phyloP scores from a whole-genome alignment of 345 rosid genomes.

The Eutrema yunnanense region DNA sequence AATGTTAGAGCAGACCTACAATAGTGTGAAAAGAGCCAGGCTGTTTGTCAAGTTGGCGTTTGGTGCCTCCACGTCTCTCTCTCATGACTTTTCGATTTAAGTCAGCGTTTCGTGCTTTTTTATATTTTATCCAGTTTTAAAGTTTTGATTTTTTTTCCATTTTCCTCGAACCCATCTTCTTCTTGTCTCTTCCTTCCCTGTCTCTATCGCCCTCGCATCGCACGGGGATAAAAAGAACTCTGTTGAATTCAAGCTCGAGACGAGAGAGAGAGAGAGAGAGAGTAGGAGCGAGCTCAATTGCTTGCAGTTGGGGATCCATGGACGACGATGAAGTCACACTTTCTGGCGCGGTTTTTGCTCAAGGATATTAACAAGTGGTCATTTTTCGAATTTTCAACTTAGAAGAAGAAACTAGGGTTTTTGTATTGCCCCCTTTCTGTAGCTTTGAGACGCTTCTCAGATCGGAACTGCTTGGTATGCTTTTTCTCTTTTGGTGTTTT shows the following conservation, averaged over 20 bases:
- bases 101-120: conserved; percentile 24
- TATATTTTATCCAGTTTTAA: not conserved
- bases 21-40: conserved; percentile 21
- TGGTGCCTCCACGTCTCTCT: conserved; percentile 32
- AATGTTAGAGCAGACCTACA: not conserved
- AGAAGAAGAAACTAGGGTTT: not conserved
- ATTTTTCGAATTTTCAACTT: not conserved
- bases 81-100: conserved; percentile 24
- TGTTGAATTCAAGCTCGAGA: conserved; percentile 9
- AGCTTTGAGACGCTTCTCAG: conserved; percentile 2
- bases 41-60: conserved; percentile 31
- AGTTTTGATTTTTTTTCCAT: not conserved
- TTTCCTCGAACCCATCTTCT: conserved; percentile 9
- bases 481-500: not conserved
- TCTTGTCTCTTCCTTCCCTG: not conserved
- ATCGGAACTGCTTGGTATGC: conserved; percentile 5
- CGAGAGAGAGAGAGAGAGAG: not conserved
- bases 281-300: not conserved
- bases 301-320: conserved; percentile 11
- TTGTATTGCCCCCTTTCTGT: not conserved
- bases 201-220: conserved; percentile 3
- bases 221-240: not conserved
- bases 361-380: not conserved
- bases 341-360: conserved; percentile 7
- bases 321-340: conserved; percentile 11